Conservation (phyloP, 495 filamentous ascomycete species). For the Aspergillus homomorphus region DNA sequence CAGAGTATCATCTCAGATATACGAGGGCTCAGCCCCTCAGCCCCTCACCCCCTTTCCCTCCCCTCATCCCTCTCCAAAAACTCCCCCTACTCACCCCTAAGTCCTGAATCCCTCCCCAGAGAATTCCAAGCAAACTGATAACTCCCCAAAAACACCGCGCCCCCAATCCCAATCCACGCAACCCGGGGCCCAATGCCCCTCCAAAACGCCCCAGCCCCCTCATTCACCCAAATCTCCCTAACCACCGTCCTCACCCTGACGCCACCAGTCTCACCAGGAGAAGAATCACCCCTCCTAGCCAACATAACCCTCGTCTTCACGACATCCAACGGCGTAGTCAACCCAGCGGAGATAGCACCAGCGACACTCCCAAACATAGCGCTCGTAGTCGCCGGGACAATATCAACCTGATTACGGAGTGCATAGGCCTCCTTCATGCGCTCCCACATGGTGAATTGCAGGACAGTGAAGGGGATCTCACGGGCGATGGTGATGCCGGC, state of each 20-base stretch:
- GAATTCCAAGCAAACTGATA: constrained; percentile 88
- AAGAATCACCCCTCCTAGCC: constrained; percentile 52
- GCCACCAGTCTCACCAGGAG: constrained; percentile 32
- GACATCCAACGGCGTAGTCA: constrained; percentile 94
- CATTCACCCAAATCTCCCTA: constrained; percentile 60
- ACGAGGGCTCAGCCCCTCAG: no score
- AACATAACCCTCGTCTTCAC: constrained; percentile 97
- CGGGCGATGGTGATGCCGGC: constrained; percentile 88
- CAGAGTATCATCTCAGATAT: no score
- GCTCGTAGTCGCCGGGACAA: constrained; percentile 68
- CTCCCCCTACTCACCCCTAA: constrained; percentile 14
- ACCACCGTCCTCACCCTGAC: constrained; percentile 59
- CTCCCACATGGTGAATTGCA: constrained; percentile 98
- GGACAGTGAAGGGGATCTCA: constrained; percentile 94
- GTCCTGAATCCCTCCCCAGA: constrained; percentile 46
- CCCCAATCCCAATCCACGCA: constrained; percentile 91
- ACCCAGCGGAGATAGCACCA: constrained; percentile 79
- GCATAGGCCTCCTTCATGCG: constrained; percentile 66
- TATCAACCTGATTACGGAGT: constrained; percentile 29
- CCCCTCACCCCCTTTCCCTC: no score
- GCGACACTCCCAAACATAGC: constrained; percentile 81
- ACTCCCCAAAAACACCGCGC: constrained; percentile 91
- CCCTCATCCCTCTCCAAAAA: constrained; percentile 2
- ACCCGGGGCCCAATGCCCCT: constrained; percentile 83
- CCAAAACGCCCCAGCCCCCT: constrained; percentile 79